These are phyloP conservation scores for Wallacemonas collosoma DNA, from an alignment of 208 protist genomes.

Conservation along the genomic window DNA sequence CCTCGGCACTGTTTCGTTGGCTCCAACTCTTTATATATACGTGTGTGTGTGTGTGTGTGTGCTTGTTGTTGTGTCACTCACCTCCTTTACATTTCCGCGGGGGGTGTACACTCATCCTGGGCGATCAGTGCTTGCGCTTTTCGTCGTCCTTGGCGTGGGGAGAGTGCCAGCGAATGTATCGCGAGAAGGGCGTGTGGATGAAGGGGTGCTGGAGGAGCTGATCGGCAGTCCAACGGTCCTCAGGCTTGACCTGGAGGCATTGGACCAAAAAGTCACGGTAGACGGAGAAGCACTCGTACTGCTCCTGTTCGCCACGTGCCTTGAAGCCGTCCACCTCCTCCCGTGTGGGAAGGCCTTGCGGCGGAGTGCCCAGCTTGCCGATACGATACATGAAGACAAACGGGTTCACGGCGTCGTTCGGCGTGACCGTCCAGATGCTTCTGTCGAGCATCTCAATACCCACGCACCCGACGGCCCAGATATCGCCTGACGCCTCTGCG, in stretches of 20 bases:
- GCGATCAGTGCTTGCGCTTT: not conserved
- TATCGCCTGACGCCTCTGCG: conserved; percentile 39
- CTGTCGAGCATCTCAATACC: conserved; percentile 83
- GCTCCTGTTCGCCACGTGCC: conserved; percentile 17
- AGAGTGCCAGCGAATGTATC: conserved; percentile 54
- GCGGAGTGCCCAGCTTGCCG: conserved; percentile 37
- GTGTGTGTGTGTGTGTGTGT: not conserved
- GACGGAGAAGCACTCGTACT: conserved; percentile 33
- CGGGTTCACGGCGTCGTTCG: conserved; percentile 24
- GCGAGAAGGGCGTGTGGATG: conserved; percentile 37
- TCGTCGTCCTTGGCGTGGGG: not conserved
- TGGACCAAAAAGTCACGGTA: conserved; percentile 61
- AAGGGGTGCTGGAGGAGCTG: conserved; percentile 63
- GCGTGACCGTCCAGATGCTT: conserved; percentile 38
- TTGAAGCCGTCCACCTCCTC: conserved; percentile 41
- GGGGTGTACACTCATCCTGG: not conserved
- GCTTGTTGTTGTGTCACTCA: not conserved
- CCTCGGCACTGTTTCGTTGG: not conserved
- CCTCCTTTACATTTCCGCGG: not conserved
- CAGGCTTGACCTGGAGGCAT: conserved; percentile 49
- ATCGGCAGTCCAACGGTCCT: conserved; percentile 46
- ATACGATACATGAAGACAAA: conserved; percentile 63
- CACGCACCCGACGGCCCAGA: conserved; percentile 82
- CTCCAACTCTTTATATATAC: not conserved
- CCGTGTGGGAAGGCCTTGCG: conserved; percentile 49